Evolutionary conservation across 2,329 filamentous ascomycete species (phyloP), one percentile per base, ranked within the genome.

Genomic region (Ramichloridium luteum): DNA sequence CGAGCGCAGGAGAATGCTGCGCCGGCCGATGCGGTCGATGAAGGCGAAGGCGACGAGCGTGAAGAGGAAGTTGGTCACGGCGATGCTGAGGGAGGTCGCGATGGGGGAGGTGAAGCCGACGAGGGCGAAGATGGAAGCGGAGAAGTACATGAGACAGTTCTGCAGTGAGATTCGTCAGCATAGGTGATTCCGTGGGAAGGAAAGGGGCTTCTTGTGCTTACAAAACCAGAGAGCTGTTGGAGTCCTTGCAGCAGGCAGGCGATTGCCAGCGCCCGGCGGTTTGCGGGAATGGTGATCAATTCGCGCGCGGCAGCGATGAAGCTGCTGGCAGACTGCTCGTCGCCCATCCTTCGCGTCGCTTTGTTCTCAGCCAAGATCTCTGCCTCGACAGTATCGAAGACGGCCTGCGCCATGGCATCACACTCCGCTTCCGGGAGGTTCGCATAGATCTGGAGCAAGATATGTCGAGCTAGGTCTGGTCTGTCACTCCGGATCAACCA

Each of bases 161-260:
- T 60, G 31, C 3, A 13, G 18, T 8, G 6, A 16, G 13, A 27
- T 40, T 6, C 37, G 35, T 16, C 3, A 4, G n/a, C n/a, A n/a
- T 23, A 20, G 6, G 3, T 25, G 12, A 13, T 11, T 17, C 4
- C 4, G 14, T 26, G 27, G 16, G 20, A 20, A 16, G 26, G 10
- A 13, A 6, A 6, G 20, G 20, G 20, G n/a, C n/a, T 8, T 8
- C 20, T 23, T 23, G 20, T 4, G 34, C 38, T 30, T 31, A 41
- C 38, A 23, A 45, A 45, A 12, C 43, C 43, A 25, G 37, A 46
- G 13, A 43, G 67, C 54, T 96, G 88, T 57, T 94, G 88, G 5
- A 92, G 62, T 0, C 76, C 83, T 50, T 94, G 86, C 2, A 94
- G 65, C 41, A 90, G 70, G 57, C 85, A 92, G 1, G 86, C 84